Conservation (phyloP, 1,284 basidiomycete species). For the Irpex lacteus region DNA sequence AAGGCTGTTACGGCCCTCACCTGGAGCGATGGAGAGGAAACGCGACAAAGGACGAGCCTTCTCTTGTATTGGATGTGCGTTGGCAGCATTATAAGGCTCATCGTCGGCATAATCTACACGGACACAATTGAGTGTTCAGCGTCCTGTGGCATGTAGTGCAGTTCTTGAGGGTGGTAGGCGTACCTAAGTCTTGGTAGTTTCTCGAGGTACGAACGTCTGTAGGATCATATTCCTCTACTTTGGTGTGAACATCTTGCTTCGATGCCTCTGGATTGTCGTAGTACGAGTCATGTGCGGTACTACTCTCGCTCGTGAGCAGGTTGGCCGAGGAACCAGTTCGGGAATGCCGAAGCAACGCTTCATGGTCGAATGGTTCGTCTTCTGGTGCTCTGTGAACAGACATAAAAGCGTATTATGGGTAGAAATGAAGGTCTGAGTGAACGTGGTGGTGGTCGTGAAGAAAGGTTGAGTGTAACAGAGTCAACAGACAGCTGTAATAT, state of each 20-base stretch:
- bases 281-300: neutral
- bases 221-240: slow-evolving; percentile 5
- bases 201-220: neutral
- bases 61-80: slow-evolving; percentile 29
- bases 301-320: slow-evolving; percentile 4
- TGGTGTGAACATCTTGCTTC: slow-evolving; percentile 3
- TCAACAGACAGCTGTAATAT: neutral
- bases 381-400: slow-evolving; percentile 6
- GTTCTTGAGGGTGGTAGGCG: slow-evolving; percentile 14
- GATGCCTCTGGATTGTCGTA: slow-evolving; percentile 6
- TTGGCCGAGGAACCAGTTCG: slow-evolving; percentile 10
- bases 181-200: slow-evolving; percentile 57
- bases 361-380: slow-evolving; percentile 18
- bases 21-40: slow-evolving; percentile 45
- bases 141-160: neutral
- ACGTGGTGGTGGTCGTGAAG: slow-evolving; percentile 4
- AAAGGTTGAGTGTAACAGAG: neutral
- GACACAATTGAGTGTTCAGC: neutral
- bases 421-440: neutral
- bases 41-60: slow-evolving; percentile 37
- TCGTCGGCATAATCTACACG: slow-evolving; percentile 55
- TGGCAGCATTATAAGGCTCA: slow-evolving; percentile 33
- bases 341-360: slow-evolving; percentile 9
- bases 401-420: neutral
- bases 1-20: slow-evolving; percentile 34